Evolutionary conservation across 129 eudicot genomes (phyloP).

Genomic region (Lactuca sativa): DNA sequence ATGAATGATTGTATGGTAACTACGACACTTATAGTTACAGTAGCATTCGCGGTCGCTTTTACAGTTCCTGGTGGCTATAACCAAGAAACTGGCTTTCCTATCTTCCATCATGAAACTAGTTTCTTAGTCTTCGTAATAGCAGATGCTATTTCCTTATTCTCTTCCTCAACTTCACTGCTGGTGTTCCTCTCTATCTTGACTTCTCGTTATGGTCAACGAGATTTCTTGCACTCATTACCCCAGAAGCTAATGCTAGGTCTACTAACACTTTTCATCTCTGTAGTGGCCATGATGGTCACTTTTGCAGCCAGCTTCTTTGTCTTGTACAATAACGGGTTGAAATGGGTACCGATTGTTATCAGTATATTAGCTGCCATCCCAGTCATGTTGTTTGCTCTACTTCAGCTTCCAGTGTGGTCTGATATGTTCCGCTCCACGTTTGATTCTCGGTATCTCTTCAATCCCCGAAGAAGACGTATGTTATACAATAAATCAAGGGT

Average conservation of each 20-base stretch:
- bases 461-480: neutral
- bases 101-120: neutral
- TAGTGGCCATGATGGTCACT: neutral
- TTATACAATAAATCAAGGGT: neutral
- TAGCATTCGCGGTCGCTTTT: slow-evolving; percentile 16
- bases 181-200: slow-evolving; percentile 14
- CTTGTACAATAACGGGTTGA: neutral
- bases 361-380: neutral
- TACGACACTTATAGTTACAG: neutral
- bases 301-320: neutral
- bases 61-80: slow-evolving; percentile 21
- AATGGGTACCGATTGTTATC: neutral
- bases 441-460: neutral
- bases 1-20: slow-evolving; percentile 7
- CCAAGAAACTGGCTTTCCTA: neutral
- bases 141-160: slow-evolving; percentile 13
- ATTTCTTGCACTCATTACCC: neutral
- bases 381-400: neutral
- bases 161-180: slow-evolving; percentile 6
- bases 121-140: slow-evolving; percentile 8
- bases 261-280: slow-evolving; percentile 2
- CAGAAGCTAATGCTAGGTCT: neutral
- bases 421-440: neutral
- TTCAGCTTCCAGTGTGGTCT: neutral
- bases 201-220: neutral